Base-by-base conservation (phyloP, 257 asterid genomes). In the Salvia splendens region DNA sequence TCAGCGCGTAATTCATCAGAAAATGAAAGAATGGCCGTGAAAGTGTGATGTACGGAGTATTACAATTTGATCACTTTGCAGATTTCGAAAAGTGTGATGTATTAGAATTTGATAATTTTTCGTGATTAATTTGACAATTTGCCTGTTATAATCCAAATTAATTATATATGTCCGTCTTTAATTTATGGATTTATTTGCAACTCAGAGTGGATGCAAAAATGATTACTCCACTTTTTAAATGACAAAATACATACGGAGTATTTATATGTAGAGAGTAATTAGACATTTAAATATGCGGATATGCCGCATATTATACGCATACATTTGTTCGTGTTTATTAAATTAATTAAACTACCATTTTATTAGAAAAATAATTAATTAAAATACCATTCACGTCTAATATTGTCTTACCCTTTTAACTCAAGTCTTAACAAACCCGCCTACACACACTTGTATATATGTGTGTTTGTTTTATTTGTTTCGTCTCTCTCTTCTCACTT, bases 401-500 rank as follows among this genome's bases (percentile, higher is more conserved):
- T 14, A 6, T 33, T 65, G 55, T 48, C 41, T 57, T 52, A 68
- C 57, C 63, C 64, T 63, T 24, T 52, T 59, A 67, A 70, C 65
- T 32, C 67, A 41, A 46, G 52, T 68, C 66, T 67, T 40, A 54
- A 54, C 67, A 63, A 45, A 33, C 30, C 41, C 50, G 61, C 43
- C 68, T n/a, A 56, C 43, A 32, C 33, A 61, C 4, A 4, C 1
- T 12, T 45, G 48, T 7, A 28, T 47, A 64, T 9, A 35, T 32
- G 16, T 33, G 20, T 60, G 16, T 33, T 32, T 60, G 30, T n/a
- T 64, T 69, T 65, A 10, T 76, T 61, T 66, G 24, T 20, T 41
- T 70, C 56, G 47, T 51, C 61, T 52, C 17, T 58, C 66, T 74
- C 40, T 46, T 65, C 67, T 73, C 59, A 33, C 74, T 4, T 78